Percentiles rank a stretch among this genome's conserved stretches.
phyloP scores from a whole-genome alignment of 75 land plant genomes.

The Cunninghamia lanceolata region DNA sequence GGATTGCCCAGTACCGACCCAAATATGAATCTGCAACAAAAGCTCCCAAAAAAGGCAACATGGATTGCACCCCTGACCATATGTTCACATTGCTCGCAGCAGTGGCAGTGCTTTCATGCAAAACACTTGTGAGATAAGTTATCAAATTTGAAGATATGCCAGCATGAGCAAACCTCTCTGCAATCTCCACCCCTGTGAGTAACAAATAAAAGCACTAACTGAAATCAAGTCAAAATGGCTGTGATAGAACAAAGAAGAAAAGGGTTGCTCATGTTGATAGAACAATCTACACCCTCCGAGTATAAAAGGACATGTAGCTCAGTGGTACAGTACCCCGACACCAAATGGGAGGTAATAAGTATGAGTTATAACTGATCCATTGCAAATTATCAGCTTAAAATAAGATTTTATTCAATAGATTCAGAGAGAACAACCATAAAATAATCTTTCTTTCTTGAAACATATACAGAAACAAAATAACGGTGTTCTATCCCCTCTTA shows the following conservation, averaged over 20 bases:
- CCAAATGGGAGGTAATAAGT: no score
- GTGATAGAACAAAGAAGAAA: not conserved
- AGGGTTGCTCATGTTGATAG: not conserved
- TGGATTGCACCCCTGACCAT: slow-evolving; percentile 34
- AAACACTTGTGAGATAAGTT: not conserved
- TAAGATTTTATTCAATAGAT: no score
- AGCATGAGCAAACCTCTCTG: not conserved
- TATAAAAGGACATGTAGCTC: no score
- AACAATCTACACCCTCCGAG: not conserved
- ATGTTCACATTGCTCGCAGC: slow-evolving; percentile 51
- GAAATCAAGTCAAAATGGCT: no score
- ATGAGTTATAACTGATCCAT: no score
- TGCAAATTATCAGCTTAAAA: no score
- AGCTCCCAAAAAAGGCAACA: slow-evolving; percentile 51
- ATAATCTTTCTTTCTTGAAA: no score
- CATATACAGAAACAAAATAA: no score
- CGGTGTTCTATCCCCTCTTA: no score
- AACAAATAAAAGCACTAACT: no score
- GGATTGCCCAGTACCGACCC: slow-evolving; percentile 52
- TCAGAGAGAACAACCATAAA: no score
- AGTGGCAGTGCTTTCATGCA: slow-evolving; percentile 37
- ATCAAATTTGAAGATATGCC: not conserved
- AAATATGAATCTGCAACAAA: slow-evolving; percentile 58
- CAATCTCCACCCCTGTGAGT: slow-evolving; percentile 32
- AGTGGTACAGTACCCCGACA: no score